Base-by-base conservation (phyloP, 228 moss, liverwort and hornwort genomes). In the Sphagnum magellanicum region DNA sequence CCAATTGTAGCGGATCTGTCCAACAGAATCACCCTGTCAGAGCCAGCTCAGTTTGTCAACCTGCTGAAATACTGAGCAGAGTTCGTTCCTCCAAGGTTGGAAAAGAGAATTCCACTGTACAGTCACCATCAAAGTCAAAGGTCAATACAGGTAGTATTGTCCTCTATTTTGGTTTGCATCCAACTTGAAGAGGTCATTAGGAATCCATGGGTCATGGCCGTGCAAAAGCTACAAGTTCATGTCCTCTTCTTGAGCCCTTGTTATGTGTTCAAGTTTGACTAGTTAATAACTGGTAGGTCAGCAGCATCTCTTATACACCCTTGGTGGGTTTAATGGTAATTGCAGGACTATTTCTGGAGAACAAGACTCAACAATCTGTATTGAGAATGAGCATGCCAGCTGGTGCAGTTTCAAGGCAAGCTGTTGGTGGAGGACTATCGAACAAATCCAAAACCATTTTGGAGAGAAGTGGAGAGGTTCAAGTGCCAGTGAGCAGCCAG, bases 321-420 rank as follows among this genome's bases (percentile, higher is more conserved):
- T 13, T 48, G 11, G 48, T 64, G 9, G 8, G 50, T 52, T n/a
- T 48, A 16, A 6, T 16, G 11, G 13, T 61, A 68, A 63, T 59
- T 50, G 49, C 78, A 72, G 70, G 78, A 72, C 47, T 53, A 50
- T 71, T 63, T 51, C 60, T 72, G 50, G 63, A 71, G 51, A 82
- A 63, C 65, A 74, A 74, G 67, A 66, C 67, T 57, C 78, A 76
- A 59, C 84, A 78, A 63, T 63, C 75, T n/a, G 78, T 76, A 14
- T 65, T 70, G 17, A 77, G 88, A 68, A 88, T 76, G 80, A 88
- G 88, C 74, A 88, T 88, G 88, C 84, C 88, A 63, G 79, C 73
- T 67, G 72, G 77, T 60, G 88, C 81, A 4, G 81, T 81, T 74
- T 76, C 84, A 48, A 80, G 88, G 61, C 49, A 63, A 74, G 84